Percentiles rank a stretch among this genome's conserved stretches.
These are phyloP conservation scores for Strobilomyces dryophilus DNA, from an alignment of 768 basidiomycete species.

Conservation along the genomic window DNA sequence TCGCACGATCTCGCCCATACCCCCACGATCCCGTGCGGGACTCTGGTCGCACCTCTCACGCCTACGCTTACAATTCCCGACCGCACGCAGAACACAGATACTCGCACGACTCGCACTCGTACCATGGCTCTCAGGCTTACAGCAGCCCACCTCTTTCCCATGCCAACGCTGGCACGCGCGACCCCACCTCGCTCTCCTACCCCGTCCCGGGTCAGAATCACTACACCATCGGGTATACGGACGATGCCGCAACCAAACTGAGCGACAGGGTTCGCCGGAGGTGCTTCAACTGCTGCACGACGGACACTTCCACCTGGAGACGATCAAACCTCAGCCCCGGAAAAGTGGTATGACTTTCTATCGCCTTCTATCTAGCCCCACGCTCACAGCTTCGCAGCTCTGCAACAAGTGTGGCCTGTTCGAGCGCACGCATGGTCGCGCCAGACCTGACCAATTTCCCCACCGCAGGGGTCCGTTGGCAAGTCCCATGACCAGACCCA, in stretches of 20 bases:
- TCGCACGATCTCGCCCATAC: constrained; percentile 30
- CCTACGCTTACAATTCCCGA: constrained; percentile 27
- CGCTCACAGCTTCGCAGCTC: constrained; percentile 28
- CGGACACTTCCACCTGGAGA: constrained; percentile 81
- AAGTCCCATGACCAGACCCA: constrained; percentile 41
- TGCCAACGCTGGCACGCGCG: constrained; percentile 17
- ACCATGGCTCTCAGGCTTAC: constrained; percentile 25
- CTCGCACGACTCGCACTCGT: constrained; percentile 31
- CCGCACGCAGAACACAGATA: constrained; percentile 30
- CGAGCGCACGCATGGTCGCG: constrained; percentile 75
- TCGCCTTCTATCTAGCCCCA: neutral
- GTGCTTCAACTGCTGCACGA: constrained; percentile 84
- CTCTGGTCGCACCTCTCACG: constrained; percentile 33
- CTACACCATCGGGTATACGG: constrained; percentile 51
- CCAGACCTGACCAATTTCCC: constrained; percentile 76
- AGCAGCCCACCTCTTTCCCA: constrained; percentile 28
- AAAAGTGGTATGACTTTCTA: constrained; percentile 52
- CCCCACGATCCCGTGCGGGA: constrained; percentile 32
- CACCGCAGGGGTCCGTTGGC: constrained; percentile 73
- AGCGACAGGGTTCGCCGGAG: constrained; percentile 71
- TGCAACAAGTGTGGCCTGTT: constrained; percentile 73
- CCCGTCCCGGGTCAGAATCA: constrained; percentile 37
- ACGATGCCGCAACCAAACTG: constrained; percentile 78
- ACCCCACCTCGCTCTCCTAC: constrained; percentile 29
- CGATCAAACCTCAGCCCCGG: constrained; percentile 74